A percentile compares a stretch with the other conserved stretches of the same genome.
Evolutionary conservation across 2,329 filamentous ascomycete species (phyloP).

Genomic region (Fusarium tuaranense): DNA sequence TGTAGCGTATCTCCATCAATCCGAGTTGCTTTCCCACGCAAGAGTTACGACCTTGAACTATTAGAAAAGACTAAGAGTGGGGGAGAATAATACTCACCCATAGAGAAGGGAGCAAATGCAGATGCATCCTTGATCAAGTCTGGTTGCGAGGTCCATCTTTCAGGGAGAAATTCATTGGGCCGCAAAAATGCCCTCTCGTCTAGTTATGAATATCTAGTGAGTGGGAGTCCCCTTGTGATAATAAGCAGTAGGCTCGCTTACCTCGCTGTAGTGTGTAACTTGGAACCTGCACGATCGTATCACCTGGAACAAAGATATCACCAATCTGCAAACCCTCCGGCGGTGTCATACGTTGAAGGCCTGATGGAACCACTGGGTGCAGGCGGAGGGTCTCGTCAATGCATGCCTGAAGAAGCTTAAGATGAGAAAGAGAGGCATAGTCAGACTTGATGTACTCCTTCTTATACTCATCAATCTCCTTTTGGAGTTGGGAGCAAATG

Average conservation of each 20-base stretch:
- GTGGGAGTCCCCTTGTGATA: not conserved
- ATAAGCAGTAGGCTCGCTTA: conserved; percentile 47
- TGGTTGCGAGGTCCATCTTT: conserved; percentile 50
- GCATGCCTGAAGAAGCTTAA: conserved; percentile 49
- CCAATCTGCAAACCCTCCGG: conserved; percentile 48
- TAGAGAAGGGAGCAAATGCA: conserved; percentile 50
- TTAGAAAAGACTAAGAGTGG: not conserved
- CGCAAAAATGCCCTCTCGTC: conserved; percentile 45
- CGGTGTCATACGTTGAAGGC: conserved; percentile 51
- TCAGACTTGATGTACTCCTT: conserved; percentile 20
- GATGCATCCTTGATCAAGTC: conserved; percentile 48
- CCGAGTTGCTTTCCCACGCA: conserved; percentile 35
- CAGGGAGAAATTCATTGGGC: conserved; percentile 51
- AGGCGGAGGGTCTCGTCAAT: conserved; percentile 56
- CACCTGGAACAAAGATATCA: conserved; percentile 29
- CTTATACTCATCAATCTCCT: conserved; percentile 47
- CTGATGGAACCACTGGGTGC: conserved; percentile 51
- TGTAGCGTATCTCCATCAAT: conserved; percentile 30
- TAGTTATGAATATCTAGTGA: not conserved
- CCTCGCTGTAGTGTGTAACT: conserved; percentile 35
- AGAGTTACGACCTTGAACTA: conserved; percentile 17
- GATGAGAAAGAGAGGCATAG: conserved; percentile 34
- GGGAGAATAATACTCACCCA: conserved; percentile 31
- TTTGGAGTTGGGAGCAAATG: conserved; percentile 44
- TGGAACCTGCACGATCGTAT: conserved; percentile 31